Evolutionary conservation across 352 stramenopile genomes (phyloP).

Genomic region (Globisporangium megalacanthum): DNA sequence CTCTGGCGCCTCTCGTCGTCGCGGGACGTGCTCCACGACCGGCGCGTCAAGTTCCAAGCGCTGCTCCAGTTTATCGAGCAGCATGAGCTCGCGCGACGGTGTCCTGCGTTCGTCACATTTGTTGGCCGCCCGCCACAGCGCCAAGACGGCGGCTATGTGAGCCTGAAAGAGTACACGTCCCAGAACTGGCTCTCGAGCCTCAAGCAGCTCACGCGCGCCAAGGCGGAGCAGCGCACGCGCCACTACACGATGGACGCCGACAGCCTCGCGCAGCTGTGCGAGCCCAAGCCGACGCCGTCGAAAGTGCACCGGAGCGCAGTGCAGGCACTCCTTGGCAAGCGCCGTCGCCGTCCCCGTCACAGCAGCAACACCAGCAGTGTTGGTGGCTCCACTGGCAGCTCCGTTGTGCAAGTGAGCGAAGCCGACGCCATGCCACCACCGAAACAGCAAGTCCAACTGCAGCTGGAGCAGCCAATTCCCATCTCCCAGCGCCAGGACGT

Average conservation of each 20-base stretch:
- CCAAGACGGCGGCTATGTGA: conserved; percentile 59
- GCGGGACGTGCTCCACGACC: conserved; percentile 41
- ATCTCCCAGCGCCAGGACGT: not conserved
- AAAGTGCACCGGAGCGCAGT: not conserved
- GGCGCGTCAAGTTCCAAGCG: conserved; percentile 40
- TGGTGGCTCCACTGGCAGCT: not conserved
- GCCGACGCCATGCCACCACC: not conserved
- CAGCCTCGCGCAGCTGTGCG: conserved; percentile 6
- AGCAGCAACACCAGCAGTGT: not conserved
- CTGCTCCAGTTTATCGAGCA: conserved; percentile 58
- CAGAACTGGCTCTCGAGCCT: conserved; percentile 58
- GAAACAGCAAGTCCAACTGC: not conserved
- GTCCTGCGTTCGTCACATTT: conserved; percentile 36
- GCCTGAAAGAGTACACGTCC: conserved; percentile 67
- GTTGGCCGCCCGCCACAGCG: conserved; percentile 54
- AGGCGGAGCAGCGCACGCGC: conserved; percentile 23
- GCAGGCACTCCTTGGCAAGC: conserved; percentile 9
- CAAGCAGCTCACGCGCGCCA: conserved; percentile 38
- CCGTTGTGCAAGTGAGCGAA: not conserved
- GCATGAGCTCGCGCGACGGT: conserved; percentile 33
- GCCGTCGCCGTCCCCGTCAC: conserved; percentile 2
- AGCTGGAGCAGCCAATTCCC: not conserved
- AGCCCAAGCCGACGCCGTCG: not conserved
- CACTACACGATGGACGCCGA: conserved; percentile 22
- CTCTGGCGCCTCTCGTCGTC: conserved; percentile 46